Base-by-base conservation (phyloP, 2,329 filamentous ascomycete species). In the Diaporthe amygdali region DNA sequence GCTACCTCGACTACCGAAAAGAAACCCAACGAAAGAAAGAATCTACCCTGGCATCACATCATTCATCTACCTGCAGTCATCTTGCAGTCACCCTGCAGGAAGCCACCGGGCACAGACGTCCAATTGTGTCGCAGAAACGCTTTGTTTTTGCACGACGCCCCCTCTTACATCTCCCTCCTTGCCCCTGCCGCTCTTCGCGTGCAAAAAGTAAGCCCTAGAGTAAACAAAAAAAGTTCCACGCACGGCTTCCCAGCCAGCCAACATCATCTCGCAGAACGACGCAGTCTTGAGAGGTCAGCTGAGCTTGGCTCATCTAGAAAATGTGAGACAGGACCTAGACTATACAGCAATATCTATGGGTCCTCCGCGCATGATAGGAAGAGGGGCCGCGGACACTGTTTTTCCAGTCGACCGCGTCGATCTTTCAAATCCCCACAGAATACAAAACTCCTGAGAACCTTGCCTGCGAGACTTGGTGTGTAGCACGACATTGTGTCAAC, bases 251-350 rank as follows among this genome's bases (percentile, higher is more conserved):
- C 37, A 39, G 37, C 37, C 37, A 39, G 27, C 30, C 20, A 32
- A 52, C 2, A 54, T 32, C 51, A n/a, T n/a, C 51, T 20, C 34
- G 51, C 30, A 49, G 8, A n/a, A 27, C 30, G 52, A 56, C 44
- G 66, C 66, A 59, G 66, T 37, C 34, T 41, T 32, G 20, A 68
- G 66, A 49, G 66, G 27, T 68, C 66, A 68, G 66, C 66, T 68
- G 52, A 68, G 66, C 44, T 37, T 55, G 15, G 20, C 32, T 59
- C 10, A 15, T n/a, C 41, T 17, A 32, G 25, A n/a, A 34, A 20
- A 30, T 27, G 3, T 12, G 14, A 59, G 37, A 56, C 15, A 47
- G 6, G n/a, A 68, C n/a, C 22, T 27, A 51, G 3, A 20, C 14
- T 12, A 44, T 14, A 44, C 41, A 44, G 20, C 20, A 44, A 12